Percentiles rank a stretch among this genome's conserved stretches.
Conservation (phyloP, 148 eudicot species). For the Chenopodium quinoa region DNA sequence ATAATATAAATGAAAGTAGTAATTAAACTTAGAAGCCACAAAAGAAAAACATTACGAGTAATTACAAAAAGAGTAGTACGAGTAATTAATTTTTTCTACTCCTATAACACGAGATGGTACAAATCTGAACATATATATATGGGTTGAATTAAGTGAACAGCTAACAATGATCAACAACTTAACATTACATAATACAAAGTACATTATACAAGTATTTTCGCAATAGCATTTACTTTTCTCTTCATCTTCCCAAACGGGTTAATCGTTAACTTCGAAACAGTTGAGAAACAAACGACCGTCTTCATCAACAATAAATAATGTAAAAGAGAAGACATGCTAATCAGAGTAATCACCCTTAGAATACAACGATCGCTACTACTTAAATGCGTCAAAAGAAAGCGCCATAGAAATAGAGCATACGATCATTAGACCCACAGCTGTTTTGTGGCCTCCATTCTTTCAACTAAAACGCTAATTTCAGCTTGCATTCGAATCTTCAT, state of each 20-base stretch:
- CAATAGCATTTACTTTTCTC: neutral
- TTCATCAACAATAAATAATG: too few species aligned
- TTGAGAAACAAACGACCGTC: neutral
- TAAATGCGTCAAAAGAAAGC: neutral
- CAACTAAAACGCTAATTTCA: slow-evolving; percentile 73
- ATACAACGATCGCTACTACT: neutral
- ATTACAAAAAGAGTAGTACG: too few species aligned
- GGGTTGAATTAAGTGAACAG: too few species aligned
- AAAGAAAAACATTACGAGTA: too few species aligned
- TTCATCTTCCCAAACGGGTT: neutral
- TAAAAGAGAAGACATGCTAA: neutral
- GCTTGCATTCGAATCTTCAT: slow-evolving; percentile 84
- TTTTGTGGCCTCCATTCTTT: slow-evolving; percentile 87
- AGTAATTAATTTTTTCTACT: too few species aligned
- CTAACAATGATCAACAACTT: too few species aligned
- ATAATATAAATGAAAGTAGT: too few species aligned
- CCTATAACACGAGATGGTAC: too few species aligned
- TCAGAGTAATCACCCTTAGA: neutral
- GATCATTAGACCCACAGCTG: slow-evolving; percentile 52
- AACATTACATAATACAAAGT: too few species aligned
- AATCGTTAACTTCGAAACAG: neutral
- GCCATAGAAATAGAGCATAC: neutral
- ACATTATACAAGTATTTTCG: too few species aligned
- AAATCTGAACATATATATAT: too few species aligned
- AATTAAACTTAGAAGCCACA: too few species aligned